Percentiles rank a stretch among this genome's conserved stretches.
Conservation (phyloP, 78 protist genomes). For the Emiliania huxleyi region DNA sequence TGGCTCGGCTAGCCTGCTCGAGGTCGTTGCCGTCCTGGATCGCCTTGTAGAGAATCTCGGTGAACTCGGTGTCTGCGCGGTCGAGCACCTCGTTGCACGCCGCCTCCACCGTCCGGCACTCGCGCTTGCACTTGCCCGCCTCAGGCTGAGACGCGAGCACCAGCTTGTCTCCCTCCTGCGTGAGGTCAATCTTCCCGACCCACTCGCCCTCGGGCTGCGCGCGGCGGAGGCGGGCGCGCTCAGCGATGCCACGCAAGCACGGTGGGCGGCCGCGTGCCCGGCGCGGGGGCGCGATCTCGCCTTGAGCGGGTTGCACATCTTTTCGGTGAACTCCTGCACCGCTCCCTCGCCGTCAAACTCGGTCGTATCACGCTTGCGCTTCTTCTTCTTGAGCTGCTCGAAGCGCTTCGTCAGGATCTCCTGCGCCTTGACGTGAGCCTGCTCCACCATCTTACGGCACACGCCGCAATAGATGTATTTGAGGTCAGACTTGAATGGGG, state of each 20-base stretch:
- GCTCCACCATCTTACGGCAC: not conserved
- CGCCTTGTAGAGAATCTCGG: not conserved
- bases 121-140: not conserved
- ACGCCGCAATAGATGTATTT: not conserved
- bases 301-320: not conserved
- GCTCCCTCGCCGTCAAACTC: constrained; percentile 16
- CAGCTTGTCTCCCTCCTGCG: not conserved
- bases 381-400: not conserved
- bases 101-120: not conserved
- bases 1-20: not conserved
- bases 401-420: not conserved
- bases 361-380: not conserved
- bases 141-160: not conserved
- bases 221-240: not conserved
- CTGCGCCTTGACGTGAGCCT: not conserved
- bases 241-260: too few relatives aligned
- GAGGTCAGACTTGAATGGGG: not conserved
- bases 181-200: not conserved
- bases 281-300: too few relatives aligned
- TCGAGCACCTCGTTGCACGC: constrained; percentile 14
- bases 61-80: constrained; percentile 12
- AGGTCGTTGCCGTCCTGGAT: not conserved
- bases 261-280: too few relatives aligned
- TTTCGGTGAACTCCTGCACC: not conserved
- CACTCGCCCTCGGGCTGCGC: constrained; percentile 16